Conservation (phyloP, 2,329 filamentous ascomycete species). For the Venturia asperata region DNA sequence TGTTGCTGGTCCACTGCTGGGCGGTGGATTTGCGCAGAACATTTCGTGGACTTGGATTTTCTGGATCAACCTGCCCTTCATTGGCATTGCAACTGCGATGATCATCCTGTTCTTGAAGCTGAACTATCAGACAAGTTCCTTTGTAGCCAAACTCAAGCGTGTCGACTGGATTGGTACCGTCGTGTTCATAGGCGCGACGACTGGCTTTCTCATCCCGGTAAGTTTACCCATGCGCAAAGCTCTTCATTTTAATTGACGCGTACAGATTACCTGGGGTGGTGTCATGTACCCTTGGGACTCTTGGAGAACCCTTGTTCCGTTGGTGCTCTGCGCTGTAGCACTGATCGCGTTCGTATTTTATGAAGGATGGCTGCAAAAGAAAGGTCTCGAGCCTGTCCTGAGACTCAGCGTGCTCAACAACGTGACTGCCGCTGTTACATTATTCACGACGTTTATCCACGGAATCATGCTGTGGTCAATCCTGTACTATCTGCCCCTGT, state of each 20-base stretch:
- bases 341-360: conserved; percentile 44
- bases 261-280: conserved; percentile 53
- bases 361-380: conserved; percentile 43
- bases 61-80: conserved; percentile 56
- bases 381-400: conserved; percentile 42
- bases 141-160: conserved; percentile 43
- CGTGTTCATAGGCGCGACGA: conserved; percentile 53
- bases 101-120: conserved; percentile 49
- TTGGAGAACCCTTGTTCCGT: conserved; percentile 55
- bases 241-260: background rate
- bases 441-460: conserved; percentile 47
- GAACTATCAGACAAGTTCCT: conserved; percentile 40
- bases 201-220: conserved; percentile 51
- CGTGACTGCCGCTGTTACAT: conserved; percentile 45
- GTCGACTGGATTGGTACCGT: conserved; percentile 58
- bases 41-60: conserved; percentile 57
- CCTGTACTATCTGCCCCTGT: conserved; percentile 39
- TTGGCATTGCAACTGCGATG: conserved; percentile 42
- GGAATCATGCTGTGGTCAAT: conserved; percentile 25
- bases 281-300: conserved; percentile 58
- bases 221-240: background rate
- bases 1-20: conserved; percentile 42
- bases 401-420: conserved; percentile 41
- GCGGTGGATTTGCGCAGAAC: conserved; percentile 48
- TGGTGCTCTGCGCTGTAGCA: conserved; percentile 45